Base-by-base conservation (phyloP, 352 stramenopile genomes). In the Phytophthora sp. region DNA sequence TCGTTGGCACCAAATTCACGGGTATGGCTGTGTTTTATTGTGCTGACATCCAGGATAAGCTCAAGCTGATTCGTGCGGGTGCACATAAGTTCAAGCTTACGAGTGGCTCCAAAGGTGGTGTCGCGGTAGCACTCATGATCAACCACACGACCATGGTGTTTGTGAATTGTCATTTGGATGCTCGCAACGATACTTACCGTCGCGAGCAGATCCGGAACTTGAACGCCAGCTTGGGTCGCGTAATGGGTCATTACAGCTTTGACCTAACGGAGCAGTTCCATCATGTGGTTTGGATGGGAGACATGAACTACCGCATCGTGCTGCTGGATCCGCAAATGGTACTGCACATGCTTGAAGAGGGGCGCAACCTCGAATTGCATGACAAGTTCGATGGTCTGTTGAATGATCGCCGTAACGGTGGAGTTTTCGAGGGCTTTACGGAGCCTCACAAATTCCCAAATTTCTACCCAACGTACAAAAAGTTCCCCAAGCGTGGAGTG, bases 401-500 rank as follows among this genome's bases (percentile, higher is more conserved):
- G 27, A 90, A 92, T 46, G 88, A 96, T 32, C 82, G 85, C 10
- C 72, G 77, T 15, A 82, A 89, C 10, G 81, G 77, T 21, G 77
- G 80, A 1, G 79, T 94, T 18, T 96, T 96, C 59, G 87, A 92
- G 39, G 82, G 82, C 1, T 97, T 94, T 41, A 80, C 76, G 0
- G 89, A 97, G 43, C 88, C 89, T 1, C 74, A 79, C 57, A 95
- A 92, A 64, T 94, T 93, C 37, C 81, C 81, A 2, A 82, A 96
- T 42, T 97, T 97, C 53, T 95, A 94, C 35, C 89, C 89, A 15
- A 97, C 89, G 12, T 97, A 97, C 74, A 95, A 95, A 49, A 95
- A 95, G 43, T 88, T 94, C 15, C 83, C 87, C 3, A 87, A 89
- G 50, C 85, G 86, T 11, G 76, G 82, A 2, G 43, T 69, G 15